phyloP scores from a whole-genome alignment of 2,329 filamentous ascomycete genomes.

The Fusarium sp. region DNA sequence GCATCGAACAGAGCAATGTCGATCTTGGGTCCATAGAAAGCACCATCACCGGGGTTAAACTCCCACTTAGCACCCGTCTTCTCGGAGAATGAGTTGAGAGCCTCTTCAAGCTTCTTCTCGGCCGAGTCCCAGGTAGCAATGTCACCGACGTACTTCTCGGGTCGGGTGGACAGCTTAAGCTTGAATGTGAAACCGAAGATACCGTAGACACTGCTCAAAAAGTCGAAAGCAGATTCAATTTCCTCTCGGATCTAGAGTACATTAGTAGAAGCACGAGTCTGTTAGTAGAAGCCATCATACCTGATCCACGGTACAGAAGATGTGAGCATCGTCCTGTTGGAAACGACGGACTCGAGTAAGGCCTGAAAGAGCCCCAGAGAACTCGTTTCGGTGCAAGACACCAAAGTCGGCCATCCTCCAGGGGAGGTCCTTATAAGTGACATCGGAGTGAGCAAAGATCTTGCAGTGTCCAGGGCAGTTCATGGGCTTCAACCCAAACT shows the following conservation, averaged over 20 bases:
- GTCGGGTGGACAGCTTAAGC: slow-evolving; percentile 90
- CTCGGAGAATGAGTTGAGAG: slow-evolving; percentile 78
- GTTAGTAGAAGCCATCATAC: slow-evolving; percentile 26
- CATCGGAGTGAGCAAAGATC: slow-evolving; percentile 83
- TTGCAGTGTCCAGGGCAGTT: slow-evolving; percentile 96
- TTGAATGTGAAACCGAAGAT: slow-evolving; percentile 78
- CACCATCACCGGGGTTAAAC: slow-evolving; percentile 92
- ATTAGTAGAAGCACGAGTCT: slow-evolving; percentile 1
- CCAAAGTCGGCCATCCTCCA: slow-evolving; percentile 96
- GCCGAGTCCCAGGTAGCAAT: slow-evolving; percentile 89
- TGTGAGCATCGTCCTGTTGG: slow-evolving; percentile 95
- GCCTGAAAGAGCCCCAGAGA: slow-evolving; percentile 89
- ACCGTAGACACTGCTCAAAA: slow-evolving; percentile 77
- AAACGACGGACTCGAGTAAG: slow-evolving; percentile 93
- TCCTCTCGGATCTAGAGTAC: slow-evolving; percentile 49
- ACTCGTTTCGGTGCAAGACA: slow-evolving; percentile 93
- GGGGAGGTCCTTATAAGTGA: slow-evolving; percentile 86
- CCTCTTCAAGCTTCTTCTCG: slow-evolving; percentile 80
- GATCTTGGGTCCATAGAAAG: slow-evolving; percentile 98
- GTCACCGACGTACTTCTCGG: slow-evolving; percentile 88
- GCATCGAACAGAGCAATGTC: slow-evolving; percentile 95
- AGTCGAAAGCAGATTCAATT: slow-evolving; percentile 87
- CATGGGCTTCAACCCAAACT: slow-evolving; percentile 87
- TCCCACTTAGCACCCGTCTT: slow-evolving; percentile 77
- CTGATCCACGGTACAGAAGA: slow-evolving; percentile 75